Evolutionary conservation across 148 eudicot genomes (phyloP).

Genomic region (Agrostemma githago): DNA sequence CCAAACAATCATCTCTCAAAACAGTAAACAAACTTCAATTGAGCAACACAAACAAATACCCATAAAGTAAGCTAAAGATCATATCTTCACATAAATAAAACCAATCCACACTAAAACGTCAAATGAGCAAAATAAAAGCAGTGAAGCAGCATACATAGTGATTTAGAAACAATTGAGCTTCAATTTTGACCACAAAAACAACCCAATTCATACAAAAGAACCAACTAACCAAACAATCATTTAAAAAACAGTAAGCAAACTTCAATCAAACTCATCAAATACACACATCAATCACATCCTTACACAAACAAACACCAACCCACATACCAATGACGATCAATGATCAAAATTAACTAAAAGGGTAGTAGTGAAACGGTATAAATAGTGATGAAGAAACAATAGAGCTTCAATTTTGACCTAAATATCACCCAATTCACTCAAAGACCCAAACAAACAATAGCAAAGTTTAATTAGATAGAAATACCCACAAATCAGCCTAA

Average conservation of each 20-base stretch:
- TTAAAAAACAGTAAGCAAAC: neutral
- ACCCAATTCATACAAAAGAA: neutral
- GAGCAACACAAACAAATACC: neutral
- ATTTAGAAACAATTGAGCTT: too few species aligned
- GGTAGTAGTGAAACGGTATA: neutral
- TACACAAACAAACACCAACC: neutral
- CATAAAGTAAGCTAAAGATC: neutral
- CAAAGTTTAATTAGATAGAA: too few species aligned
- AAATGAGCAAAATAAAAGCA: too few species aligned
- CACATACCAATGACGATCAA: neutral
- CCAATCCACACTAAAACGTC: neutral
- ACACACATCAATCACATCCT: neutral
- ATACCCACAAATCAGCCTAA: too few species aligned
- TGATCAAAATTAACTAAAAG: neutral
- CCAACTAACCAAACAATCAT: neutral
- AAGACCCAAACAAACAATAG: too few species aligned
- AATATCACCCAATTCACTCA: too few species aligned
- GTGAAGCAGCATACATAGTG: too few species aligned
- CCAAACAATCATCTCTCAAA: neutral
- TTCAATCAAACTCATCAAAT: neutral
- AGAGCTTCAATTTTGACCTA: too few species aligned
- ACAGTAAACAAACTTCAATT: constrained; percentile 2
- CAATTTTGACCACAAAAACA: too few species aligned
- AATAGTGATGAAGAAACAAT: neutral
- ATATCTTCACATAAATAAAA: neutral